Base-by-base conservation (phyloP, 495 filamentous ascomycete species). In the Entonaema liquescens region DNA sequence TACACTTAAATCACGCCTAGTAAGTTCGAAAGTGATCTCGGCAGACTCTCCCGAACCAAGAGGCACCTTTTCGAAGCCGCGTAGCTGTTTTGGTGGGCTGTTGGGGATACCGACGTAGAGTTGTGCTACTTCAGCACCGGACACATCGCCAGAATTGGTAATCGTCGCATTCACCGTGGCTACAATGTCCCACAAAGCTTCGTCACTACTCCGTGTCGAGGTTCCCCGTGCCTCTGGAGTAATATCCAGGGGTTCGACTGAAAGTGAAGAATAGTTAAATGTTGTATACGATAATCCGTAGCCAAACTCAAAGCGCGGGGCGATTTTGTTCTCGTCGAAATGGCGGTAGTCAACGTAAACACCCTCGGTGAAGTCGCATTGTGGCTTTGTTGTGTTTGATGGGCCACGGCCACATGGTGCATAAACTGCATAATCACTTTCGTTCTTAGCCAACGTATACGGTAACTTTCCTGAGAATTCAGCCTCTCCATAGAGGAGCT, bases 51-150 rank as follows among this genome's bases (percentile, higher is more conserved):
- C 87, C 0, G 83, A 76, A 12, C 81, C 73, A 26, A 92, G 61
- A 19, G 78, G 67, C 4, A 91, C 76, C 79, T 95, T 97, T 71
- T 90, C 87, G 64, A 95, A 96, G 17, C 86, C 89, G n/a, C 93
- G 84, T 11, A 97, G 82, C 5, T 92, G 90, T 36, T 82, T 80
- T 1, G 86, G 83, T 0, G 93, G 93, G 11, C 91, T 84, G 8
- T 74, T 66, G 59, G 87, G 83, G 28, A 78, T 68, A 31, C 72
- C 55, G 53, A 96, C 76, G 76, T 97, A 96, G 12, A 94, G 78
- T 71, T 97, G 93, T 1, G 90, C 84, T 5, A 95, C 90, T 58
- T 91, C 88, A 58, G 90, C 85, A 2, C 93, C 93, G 0, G 78
- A 70, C 1, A 87, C 74, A 0, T 67, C 12, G 33, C 93, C 93